Evolutionary conservation across 2,329 filamentous ascomycete genomes (phyloP).

Genomic region (Phialophora macrospora): DNA sequence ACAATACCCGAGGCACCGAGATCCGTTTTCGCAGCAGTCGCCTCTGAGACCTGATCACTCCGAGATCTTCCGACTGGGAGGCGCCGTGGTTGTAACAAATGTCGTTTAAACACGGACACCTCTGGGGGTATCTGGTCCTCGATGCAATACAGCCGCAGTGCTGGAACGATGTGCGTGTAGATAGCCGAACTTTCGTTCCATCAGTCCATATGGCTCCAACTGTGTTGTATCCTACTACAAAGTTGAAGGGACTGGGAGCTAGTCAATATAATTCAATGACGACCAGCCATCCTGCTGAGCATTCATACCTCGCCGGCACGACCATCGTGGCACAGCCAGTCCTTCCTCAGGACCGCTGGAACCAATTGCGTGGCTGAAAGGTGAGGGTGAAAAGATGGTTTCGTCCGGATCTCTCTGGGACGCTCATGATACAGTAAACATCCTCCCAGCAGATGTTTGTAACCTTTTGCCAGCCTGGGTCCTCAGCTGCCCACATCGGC

Average conservation of each 20-base stretch:
- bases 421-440: neutral
- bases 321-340: too few species aligned
- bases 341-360: too few species aligned
- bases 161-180: neutral
- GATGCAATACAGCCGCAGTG: neutral
- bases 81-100: neutral
- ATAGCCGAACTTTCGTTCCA: neutral
- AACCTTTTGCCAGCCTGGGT: too few species aligned
- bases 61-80: conserved; percentile 12
- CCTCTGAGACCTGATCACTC: neutral
- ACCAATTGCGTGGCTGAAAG: neutral
- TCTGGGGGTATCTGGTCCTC: neutral
- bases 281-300: neutral
- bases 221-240: neutral
- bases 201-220: neutral
- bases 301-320: neutral
- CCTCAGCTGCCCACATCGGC: conserved; percentile 11
- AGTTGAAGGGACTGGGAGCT: neutral
- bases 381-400: neutral
- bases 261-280: neutral
- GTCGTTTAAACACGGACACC: neutral
- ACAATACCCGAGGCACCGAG: conserved; percentile 18
- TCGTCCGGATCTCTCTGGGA: neutral
- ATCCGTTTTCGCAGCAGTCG: conserved; percentile 1
- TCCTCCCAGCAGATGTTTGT: neutral